Conservation (phyloP, 768 basidiomycete species). For the Thelephora ganbajun region DNA sequence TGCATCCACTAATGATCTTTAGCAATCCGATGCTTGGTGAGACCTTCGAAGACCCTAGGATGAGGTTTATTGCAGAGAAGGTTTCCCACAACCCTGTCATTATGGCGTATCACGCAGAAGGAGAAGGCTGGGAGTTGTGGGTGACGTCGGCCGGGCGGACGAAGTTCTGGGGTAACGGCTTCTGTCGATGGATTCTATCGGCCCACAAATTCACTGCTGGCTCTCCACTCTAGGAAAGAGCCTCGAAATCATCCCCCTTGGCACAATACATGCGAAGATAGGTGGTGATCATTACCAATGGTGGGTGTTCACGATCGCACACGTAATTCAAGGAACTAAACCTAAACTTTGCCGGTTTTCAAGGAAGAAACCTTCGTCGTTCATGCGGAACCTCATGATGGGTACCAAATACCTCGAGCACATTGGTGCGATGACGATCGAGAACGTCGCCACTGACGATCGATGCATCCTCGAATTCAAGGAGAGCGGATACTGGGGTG, state of each 20-base stretch:
- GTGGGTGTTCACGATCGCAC: constrained; percentile 23
- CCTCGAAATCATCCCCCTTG: constrained; percentile 73
- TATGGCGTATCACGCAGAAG: constrained; percentile 78
- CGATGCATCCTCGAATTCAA: constrained; percentile 75
- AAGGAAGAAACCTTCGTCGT: constrained; percentile 81
- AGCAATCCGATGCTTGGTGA: constrained; percentile 85
- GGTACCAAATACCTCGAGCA: constrained; percentile 88
- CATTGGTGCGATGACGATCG: constrained; percentile 63
- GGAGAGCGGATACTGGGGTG: constrained; percentile 72
- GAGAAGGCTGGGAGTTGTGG: constrained; percentile 58
- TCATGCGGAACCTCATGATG: constrained; percentile 81
- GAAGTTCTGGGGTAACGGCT: constrained; percentile 73
- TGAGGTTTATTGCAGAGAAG: constrained; percentile 80
- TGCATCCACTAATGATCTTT: neutral
- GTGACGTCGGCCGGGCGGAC: constrained; percentile 75
- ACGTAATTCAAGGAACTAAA: neutral
- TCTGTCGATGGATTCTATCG: constrained; percentile 5
- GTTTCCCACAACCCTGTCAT: constrained; percentile 75
- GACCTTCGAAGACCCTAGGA: constrained; percentile 72
- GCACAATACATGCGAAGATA: constrained; percentile 52
- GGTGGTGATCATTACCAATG: constrained; percentile 59
- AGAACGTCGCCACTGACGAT: constrained; percentile 39
- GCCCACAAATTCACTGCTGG: constrained; percentile 10
- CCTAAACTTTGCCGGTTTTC: no score
- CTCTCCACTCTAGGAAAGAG: constrained; percentile 51